Percentiles rank a stretch among this genome's conserved stretches.
Evolutionary conservation across 352 stramenopile genomes (phyloP).

Genomic region (Pythium apleroticum): DNA sequence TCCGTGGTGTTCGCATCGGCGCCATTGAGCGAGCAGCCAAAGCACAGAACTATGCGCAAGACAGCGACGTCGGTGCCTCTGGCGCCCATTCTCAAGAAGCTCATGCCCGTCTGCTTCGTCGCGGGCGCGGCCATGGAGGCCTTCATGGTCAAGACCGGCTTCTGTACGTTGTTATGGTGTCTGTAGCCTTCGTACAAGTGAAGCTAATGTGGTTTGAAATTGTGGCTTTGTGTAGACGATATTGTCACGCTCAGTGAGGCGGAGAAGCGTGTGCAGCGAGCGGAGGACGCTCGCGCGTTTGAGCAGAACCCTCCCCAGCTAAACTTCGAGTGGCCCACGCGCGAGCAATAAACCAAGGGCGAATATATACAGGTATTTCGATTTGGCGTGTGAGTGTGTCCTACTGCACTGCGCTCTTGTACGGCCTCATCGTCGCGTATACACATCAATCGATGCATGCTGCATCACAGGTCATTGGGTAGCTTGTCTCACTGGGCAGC

Average conservation of each 20-base stretch:
- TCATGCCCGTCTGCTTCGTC: conserved; percentile 84
- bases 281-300: conserved; percentile 52
- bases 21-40: neutral
- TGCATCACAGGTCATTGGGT: too few relatives aligned
- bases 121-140: conserved; percentile 80
- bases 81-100: conserved; percentile 74
- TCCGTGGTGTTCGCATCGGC: neutral
- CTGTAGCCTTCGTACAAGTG: conserved; percentile 6
- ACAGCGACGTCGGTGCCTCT: conserved; percentile 40
- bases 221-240: conserved; percentile 59
- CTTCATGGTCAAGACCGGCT: conserved; percentile 90
- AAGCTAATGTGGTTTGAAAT: conserved; percentile 11
- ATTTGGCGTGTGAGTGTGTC: neutral
- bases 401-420: neutral
- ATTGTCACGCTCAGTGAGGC: conserved; percentile 81
- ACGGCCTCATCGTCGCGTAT: neutral
- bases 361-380: neutral
- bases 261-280: conserved; percentile 63
- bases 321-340: conserved; percentile 26
- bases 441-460: neutral
- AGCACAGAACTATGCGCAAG: conserved; percentile 4
- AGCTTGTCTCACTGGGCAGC: conserved; percentile 14
- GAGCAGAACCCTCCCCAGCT: conserved; percentile 28
- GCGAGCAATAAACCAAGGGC: conserved; percentile 7
- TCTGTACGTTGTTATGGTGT: conserved; percentile 45